Evolutionary conservation across 805 yeast genomes (phyloP), one percentile per base, ranked within the genome.

Genomic region (Metschnikowia similis): DNA sequence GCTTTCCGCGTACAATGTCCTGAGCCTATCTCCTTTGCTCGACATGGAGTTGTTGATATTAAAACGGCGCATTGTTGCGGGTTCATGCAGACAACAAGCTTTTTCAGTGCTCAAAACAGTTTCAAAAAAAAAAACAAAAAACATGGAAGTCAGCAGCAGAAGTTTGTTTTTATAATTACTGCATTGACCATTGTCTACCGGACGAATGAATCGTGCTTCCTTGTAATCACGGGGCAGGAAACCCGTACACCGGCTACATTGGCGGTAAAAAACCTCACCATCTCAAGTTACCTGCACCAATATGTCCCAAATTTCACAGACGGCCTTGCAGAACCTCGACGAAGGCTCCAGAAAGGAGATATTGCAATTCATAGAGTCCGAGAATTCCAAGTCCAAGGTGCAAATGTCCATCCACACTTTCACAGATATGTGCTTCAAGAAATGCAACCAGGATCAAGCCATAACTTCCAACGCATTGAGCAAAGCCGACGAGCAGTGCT

Each of bases 351-450:
- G 85, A 66, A 79, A 82, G 62, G 96, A 89, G 55, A 82, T 90
- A 45, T 74, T 83, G 59, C 75, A 78, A 49, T 90, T 89, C 72
- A 74, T 90, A 44, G 95, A 89, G 64, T 71, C 85, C 11, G 97
- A 91, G 70, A 85, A 86, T 64, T 80, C 94, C 55, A 89, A 87
- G 72, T 84, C 92, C 49, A 89, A 89, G 70, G 88, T 91, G 30
- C 96, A 89, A 67, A 78, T 80, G 72, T 82, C 95, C 32, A 87
- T 91, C 53, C 96, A 91, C 66, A 81, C 78, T 61, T 89, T 89
- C 79, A 90, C 97, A 28, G 91, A 89, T 64, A 76, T 85, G 75
- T 91, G 98, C 66, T 91, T 89, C 77, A 87, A 85, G 66, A 87
- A 87, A 70, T 91, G 98, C 68, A 79, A 89, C 47, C 70, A 72